These are phyloP conservation scores for Garcia nutans DNA, from an alignment of 345 rosid species.

Conservation along the genomic window DNA sequence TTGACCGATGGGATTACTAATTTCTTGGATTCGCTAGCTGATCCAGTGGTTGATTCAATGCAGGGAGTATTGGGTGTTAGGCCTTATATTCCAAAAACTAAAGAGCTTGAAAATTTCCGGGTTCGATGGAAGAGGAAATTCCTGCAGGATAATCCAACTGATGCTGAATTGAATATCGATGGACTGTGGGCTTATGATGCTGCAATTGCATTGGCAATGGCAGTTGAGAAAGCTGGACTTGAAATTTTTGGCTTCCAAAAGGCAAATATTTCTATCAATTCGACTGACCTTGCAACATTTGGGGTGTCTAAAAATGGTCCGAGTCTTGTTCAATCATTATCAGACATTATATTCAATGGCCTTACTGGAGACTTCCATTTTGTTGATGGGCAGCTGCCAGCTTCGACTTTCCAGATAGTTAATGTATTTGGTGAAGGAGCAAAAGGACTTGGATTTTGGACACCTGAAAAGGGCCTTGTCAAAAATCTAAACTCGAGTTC, in stretches of 20 bases:
- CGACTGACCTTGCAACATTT: conserved; percentile 18
- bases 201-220: conserved; percentile 38
- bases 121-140: conserved; percentile 34
- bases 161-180: conserved; percentile 14
- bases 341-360: conserved; percentile 31
- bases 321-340: conserved; percentile 17
- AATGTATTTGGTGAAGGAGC: conserved; percentile 33
- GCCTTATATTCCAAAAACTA: conserved; percentile 25
- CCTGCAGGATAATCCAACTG: conserved; percentile 17
- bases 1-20: conserved; percentile 27
- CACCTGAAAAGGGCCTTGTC: conserved; percentile 11
- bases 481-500: background rate
- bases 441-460: conserved; percentile 43
- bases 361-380: conserved; percentile 34
- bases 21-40: conserved; percentile 1
- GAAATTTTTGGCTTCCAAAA: conserved; percentile 9
- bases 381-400: conserved; percentile 33
- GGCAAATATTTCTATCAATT: background rate
- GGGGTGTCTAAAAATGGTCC: conserved; percentile 30
- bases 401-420: conserved; percentile 31
- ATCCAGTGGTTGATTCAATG: conserved; percentile 24
- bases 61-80: conserved; percentile 44
- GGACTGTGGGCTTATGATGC: conserved; percentile 52
- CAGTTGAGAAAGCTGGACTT: conserved; percentile 29
- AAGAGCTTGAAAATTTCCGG: conserved; percentile 17